Evolutionary conservation across 1,284 basidiomycete genomes (phyloP).

Genomic region (Ceratobasidium sp.): DNA sequence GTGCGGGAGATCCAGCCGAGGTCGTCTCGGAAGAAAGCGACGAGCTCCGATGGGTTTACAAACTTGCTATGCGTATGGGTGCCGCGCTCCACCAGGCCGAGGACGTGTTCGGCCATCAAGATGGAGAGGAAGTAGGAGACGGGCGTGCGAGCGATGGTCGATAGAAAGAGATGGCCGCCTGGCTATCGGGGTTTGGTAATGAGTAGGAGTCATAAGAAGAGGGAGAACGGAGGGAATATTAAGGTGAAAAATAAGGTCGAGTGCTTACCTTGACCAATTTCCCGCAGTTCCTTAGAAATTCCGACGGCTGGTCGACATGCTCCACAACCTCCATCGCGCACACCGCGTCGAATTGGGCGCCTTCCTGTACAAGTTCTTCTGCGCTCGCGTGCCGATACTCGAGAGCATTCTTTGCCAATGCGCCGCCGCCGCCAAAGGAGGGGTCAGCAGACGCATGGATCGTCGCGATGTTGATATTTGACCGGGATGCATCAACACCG

Average conservation of each 20-base stretch:
- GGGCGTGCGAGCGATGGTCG: constrained; percentile 95
- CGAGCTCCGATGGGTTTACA: constrained; percentile 89
- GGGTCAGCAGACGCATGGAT: constrained; percentile 88
- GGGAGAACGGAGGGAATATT: constrained; percentile 1
- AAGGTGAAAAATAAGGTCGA: neutral
- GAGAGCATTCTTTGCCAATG: constrained; percentile 55
- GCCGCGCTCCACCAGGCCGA: constrained; percentile 86
- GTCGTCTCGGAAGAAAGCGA: constrained; percentile 80
- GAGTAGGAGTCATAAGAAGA: constrained; percentile 15
- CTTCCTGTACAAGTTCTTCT: constrained; percentile 74
- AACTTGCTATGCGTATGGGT: constrained; percentile 95
- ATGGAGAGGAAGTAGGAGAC: constrained; percentile 92
- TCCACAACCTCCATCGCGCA: constrained; percentile 99
- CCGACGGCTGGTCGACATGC: constrained; percentile 92
- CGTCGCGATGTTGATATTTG: constrained; percentile 89
- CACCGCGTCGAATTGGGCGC: constrained; percentile 86
- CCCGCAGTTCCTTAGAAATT: constrained; percentile 85
- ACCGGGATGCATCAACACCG: constrained; percentile 90
- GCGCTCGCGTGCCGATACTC: constrained; percentile 84
- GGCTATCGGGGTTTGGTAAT: constrained; percentile 77
- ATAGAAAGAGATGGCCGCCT: constrained; percentile 94
- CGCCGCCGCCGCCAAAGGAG: constrained; percentile 45
- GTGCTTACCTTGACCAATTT: constrained; percentile 82
- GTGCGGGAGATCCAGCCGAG: constrained; percentile 60
- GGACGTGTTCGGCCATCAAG: constrained; percentile 86